Evolutionary conservation across 805 yeast genomes (phyloP), one percentile per base, ranked within the genome.

Genomic region (Starmerella sirachaensis): DNA sequence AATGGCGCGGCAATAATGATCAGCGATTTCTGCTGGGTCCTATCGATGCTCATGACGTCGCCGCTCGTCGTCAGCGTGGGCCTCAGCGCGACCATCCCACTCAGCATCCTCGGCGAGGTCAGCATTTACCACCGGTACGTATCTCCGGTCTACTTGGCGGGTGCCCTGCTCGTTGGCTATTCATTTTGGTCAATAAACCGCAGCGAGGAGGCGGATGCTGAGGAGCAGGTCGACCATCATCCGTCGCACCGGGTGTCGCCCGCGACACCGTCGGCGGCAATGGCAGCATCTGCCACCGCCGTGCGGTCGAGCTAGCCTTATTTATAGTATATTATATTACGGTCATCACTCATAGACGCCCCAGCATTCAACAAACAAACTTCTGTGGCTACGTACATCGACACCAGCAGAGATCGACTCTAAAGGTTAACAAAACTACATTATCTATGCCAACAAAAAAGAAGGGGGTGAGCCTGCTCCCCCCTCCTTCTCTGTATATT

Each of bases 51-150:
- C 22, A 63, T 91, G 53, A 91, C 98, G 1, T 78, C 91, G 30
- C 98, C 98, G 2, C 64, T 91, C 47, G 86, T 94, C 0, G 97
- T 88, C 3, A 91, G 98, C 0, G 93, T 91, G 9, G 98, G 98
- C 0, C 65, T 91, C 21, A 78, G 94, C 16, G 72, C 86, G 42
- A 88, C 97, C 0, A 91, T 91, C 14, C 98, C 98, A 2, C 69
- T 91, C 35, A 94, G 96, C 0, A 81, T 91, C 82, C 57, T 84
- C 22, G 94, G 95, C 21, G 98, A 91, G 56, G 67, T 84, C 57
- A 39, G 84, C 5, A 63, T 85, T 47, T 78, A 81, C 53, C 72
- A 71, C 23, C 74, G 78, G 46, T 56, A 62, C 24, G 69, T 82
- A 50, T 69, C 82, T 13, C 48, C 66, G 28, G 54, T 74, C 39